Evolutionary conservation across 2,329 filamentous ascomycete genomes (phyloP).

Genomic region (Fragosphaeria purpurea): DNA sequence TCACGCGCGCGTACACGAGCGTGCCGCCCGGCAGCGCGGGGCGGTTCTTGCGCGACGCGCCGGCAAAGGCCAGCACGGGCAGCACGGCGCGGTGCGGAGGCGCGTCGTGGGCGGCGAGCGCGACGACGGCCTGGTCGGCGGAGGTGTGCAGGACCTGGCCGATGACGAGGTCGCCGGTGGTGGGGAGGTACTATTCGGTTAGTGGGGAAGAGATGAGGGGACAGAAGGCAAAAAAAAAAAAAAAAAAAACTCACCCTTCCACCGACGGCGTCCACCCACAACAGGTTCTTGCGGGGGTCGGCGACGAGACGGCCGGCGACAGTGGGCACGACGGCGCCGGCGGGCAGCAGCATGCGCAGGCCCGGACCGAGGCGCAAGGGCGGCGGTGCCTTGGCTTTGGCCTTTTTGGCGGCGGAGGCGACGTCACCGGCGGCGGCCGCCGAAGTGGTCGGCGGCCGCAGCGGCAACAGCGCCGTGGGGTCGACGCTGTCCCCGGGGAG

Average conservation of each 20-base stretch:
- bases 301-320: constrained; percentile 57
- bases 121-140: constrained; percentile 70
- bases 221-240: constrained; percentile 22
- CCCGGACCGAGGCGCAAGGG: constrained; percentile 76
- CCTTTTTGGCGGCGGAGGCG: constrained; percentile 54
- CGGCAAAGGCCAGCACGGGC: constrained; percentile 85
- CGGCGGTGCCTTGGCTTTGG: constrained; percentile 55
- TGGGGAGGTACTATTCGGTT: constrained; percentile 58
- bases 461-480: constrained; percentile 10
- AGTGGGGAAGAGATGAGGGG: constrained; percentile 21
- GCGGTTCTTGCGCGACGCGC: constrained; percentile 82
- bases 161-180: constrained; percentile 76
- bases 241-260: constrained; percentile 50
- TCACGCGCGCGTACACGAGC: constrained; percentile 80
- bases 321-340: constrained; percentile 60
- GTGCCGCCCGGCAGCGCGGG: constrained; percentile 66
- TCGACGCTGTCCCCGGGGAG: constrained; percentile 75
- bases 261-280: constrained; percentile 64
- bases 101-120: constrained; percentile 55
- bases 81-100: constrained; percentile 50
- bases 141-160: constrained; percentile 70
- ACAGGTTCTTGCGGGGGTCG: constrained; percentile 63
- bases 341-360: constrained; percentile 69
- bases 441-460: no score
- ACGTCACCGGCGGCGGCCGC: no score